Conservation (phyloP, 2,329 filamentous ascomycete genomes). For the Cadophora gregata region DNA sequence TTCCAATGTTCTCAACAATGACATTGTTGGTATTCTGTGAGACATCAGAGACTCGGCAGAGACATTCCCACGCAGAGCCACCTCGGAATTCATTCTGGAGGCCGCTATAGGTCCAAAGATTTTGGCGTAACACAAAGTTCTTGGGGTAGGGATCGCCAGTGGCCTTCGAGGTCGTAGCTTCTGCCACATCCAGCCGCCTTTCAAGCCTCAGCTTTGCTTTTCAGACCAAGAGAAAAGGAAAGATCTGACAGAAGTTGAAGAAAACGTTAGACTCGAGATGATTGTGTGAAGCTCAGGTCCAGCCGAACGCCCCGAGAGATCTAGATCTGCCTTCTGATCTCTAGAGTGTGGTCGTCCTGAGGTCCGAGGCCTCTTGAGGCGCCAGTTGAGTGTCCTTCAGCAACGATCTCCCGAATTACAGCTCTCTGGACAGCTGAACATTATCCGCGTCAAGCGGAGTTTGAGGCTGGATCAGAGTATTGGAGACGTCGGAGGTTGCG, state of each 20-base stretch:
- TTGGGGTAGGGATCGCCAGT: conserved; percentile 6
- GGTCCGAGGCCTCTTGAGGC: not conserved
- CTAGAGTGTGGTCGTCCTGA: not conserved
- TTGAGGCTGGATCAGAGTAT: not conserved
- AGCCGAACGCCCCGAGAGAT: conserved; percentile 6
- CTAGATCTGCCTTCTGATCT: not conserved
- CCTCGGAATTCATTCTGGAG: not conserved
- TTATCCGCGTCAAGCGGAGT: not conserved
- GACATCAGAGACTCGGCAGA: conserved; percentile 7
- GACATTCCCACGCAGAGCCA: not conserved
- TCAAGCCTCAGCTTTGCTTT: conserved; percentile 16
- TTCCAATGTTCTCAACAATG: not conserved
- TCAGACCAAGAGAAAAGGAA: not conserved
- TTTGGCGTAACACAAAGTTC: not conserved
- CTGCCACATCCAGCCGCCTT: conserved; percentile 7
- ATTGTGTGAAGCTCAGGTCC: not conserved
- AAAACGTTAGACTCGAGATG: not conserved
- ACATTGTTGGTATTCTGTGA: conserved; percentile 10
- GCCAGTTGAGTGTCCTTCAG: not conserved
- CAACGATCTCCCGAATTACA: not conserved
- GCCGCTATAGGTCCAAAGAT: not conserved
- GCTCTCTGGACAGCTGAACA: not conserved
- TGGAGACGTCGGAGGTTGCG: not conserved
- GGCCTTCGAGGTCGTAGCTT: not conserved
- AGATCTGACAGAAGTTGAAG: not conserved